Percentiles rank a stretch among this genome's conserved stretches.
Conservation (phyloP, 805 yeast genomes). For the Pichia sporocuriosa region DNA sequence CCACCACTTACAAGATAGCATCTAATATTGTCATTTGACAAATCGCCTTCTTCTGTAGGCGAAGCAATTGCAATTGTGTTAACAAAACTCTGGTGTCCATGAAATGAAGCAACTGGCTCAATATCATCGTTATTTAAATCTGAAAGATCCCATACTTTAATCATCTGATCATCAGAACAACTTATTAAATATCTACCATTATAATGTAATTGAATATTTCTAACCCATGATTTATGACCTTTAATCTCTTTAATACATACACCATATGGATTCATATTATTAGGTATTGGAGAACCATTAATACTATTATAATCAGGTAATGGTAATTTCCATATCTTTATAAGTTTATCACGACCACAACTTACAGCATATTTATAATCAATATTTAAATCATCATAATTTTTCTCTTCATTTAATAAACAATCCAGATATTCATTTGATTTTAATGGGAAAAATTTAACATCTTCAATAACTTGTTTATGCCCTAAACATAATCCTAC, state of each 20-base stretch:
- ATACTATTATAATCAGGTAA: conserved; percentile 48
- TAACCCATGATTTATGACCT: conserved; percentile 88
- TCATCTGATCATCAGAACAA: conserved; percentile 72
- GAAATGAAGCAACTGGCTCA: conserved; percentile 30
- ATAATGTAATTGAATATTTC: conserved; percentile 64
- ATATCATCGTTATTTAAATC: conserved; percentile 18
- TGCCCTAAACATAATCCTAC: conserved; percentile 67
- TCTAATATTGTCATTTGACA: conserved; percentile 41
- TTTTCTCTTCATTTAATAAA: background rate
- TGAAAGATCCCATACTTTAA: conserved; percentile 71
- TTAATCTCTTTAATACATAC: conserved; percentile 46
- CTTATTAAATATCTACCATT: conserved; percentile 63
- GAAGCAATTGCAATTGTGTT: conserved; percentile 53
- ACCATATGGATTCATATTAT: conserved; percentile 52
- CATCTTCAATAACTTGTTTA: conserved; percentile 74
- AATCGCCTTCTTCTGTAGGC: conserved; percentile 23
- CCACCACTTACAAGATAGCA: conserved; percentile 61
- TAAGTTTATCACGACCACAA: conserved; percentile 70
- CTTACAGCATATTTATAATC: conserved; percentile 70
- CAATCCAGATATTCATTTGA: conserved; percentile 45
- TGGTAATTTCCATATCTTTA: conserved; percentile 75
- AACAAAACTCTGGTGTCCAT: conserved; percentile 71
- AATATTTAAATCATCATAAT: conserved; percentile 32
- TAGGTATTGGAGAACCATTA: conserved; percentile 33
- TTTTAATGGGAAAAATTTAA: conserved; percentile 52